Evolutionary conservation across 1,284 basidiomycete species (phyloP), one percentile per base, ranked within the genome.

Genomic region (Polyporus tsugae): DNA sequence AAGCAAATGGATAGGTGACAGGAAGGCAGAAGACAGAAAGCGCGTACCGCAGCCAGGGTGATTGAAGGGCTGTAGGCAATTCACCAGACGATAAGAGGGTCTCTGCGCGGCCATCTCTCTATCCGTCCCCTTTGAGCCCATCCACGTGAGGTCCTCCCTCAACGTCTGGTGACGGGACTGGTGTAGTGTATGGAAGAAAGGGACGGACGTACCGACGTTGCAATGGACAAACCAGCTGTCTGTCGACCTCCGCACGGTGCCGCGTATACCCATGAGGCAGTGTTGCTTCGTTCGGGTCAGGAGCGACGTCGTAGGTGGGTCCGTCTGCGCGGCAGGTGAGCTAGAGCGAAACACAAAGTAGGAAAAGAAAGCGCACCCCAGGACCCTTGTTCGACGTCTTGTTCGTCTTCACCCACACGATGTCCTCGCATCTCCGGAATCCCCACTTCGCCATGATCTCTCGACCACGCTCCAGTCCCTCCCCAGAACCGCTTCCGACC

Each of bases 191-290:
- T 1, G n/a, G 57, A 15, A 11, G 58, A 38, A 38, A 13, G 13
- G 11, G 38, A 29, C 10, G 49, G 22, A 83, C 89, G 41, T 75
- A 93, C 92, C 94, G 72, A 99, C 92, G 80, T 99, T 99, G 80
- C 97, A 99, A 80, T 99, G 97, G 0, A 98, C 97, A 79, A 99
- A 97, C 90, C 95, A 93, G 67, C 90, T 91, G 79, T 99, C 97
- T 1, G 93, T 96, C 25, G 95, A 96, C 35, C 97, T 87, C 19
- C 97, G 89, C 2, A 99, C 97, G 0, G 97, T 99, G 1, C 97
- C 97, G 42, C 95, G 90, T 74, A 99, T 99, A n/a, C 98, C 98
- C 89, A 99, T 98, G 57, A 99, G 83, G 81, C 97, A 99, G 78
- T 99, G 97, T 76, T 98, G 95, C 78, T 97, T 96, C 62, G 96